Evolutionary conservation across 1,284 basidiomycete genomes (phyloP).

Genomic region (Tilletia caries): DNA sequence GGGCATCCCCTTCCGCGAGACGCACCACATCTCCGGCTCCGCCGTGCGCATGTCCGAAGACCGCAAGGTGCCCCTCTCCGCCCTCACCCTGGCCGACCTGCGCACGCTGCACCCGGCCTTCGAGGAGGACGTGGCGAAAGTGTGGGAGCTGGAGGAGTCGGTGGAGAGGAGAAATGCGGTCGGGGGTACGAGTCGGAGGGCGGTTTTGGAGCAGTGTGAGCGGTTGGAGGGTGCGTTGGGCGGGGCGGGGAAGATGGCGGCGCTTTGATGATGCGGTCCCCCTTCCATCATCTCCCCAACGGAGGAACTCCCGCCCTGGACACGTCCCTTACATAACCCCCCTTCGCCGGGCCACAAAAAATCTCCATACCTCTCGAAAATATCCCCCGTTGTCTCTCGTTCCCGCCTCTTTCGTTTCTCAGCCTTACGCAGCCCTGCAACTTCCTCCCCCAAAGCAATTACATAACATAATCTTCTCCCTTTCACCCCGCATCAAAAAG

Average conservation of each 20-base stretch:
- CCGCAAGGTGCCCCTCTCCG: slow-evolving; percentile 70
- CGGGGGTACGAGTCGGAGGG: slow-evolving; percentile 80
- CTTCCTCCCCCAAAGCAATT: too few species aligned
- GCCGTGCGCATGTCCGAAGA: slow-evolving; percentile 90
- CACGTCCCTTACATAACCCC: too few species aligned
- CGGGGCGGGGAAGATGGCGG: neutral
- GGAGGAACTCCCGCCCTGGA: too few species aligned
- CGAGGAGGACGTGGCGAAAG: slow-evolving; percentile 67
- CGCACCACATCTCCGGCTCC: slow-evolving; percentile 93
- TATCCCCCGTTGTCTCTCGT: too few species aligned
- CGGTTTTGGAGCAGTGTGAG: slow-evolving; percentile 72
- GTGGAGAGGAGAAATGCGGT: slow-evolving; percentile 92
- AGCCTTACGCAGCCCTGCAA: too few species aligned
- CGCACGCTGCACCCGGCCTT: slow-evolving; percentile 74
- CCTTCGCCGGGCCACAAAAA: too few species aligned
- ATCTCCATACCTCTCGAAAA: too few species aligned
- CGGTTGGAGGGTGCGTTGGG: slow-evolving; percentile 19
- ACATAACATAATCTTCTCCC: too few species aligned
- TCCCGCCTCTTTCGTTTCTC: too few species aligned
- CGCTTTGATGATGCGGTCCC: neutral
- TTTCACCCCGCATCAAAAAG: too few species aligned
- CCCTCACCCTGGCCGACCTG: slow-evolving; percentile 76
- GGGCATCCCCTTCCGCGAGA: slow-evolving; percentile 93
- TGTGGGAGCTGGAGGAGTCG: slow-evolving; percentile 58
- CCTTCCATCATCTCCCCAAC: too few species aligned